Evolutionary conservation across 495 filamentous ascomycete genomes (phyloP), one percentile per base, ranked within the genome.

Genomic region (Penicillium longicatenatum): DNA sequence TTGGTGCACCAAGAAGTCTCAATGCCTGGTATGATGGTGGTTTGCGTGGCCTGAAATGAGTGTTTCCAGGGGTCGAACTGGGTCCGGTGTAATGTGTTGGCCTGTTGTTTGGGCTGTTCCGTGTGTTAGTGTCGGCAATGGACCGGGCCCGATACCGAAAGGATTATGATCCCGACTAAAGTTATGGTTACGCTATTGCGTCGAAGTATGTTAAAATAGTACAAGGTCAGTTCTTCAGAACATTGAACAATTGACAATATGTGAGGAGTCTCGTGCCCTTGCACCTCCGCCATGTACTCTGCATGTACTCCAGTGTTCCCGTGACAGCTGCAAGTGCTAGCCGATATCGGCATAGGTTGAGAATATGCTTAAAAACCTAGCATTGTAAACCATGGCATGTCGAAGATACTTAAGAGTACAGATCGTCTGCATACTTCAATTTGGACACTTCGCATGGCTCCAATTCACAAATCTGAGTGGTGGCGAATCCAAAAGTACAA

Each of bases 341-440:
- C 53, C 50, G 50, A 52, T 53, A 54, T 60, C 54, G 51, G 57
- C 31, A 47, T 51, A 52, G 41, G 31, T 29, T 22, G 5, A 22
- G 16, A 22, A 21, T 48, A 26, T 48, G 41, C n/a, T 44, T 9
- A 44, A 44, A 44, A 44, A 44, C 7, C 4, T 26, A 26, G 26
- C 26, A 2, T 26, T 26, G 0, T 6, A 16, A 9, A 44, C 1
- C 8, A 44, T 44, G 11, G 41, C 31, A n/a, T n/a, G 9, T 35
- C 3, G 12, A 10, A 35, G 3, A 9, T 35, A 14, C 31, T 35
- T 10, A 35, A 6, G 4, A 3, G 26, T 4, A 2, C 26, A 26
- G 26, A 26, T 5, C 7, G 7, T 26, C 26, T 26, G 26, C 26
- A 26, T 26, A 26, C 4, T 26, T 26, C 7, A 6, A 6, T 26